These are phyloP conservation scores for Entomortierella lignicola DNA, from an alignment of 192 early-diverging fungal species.

Conservation along the genomic window DNA sequence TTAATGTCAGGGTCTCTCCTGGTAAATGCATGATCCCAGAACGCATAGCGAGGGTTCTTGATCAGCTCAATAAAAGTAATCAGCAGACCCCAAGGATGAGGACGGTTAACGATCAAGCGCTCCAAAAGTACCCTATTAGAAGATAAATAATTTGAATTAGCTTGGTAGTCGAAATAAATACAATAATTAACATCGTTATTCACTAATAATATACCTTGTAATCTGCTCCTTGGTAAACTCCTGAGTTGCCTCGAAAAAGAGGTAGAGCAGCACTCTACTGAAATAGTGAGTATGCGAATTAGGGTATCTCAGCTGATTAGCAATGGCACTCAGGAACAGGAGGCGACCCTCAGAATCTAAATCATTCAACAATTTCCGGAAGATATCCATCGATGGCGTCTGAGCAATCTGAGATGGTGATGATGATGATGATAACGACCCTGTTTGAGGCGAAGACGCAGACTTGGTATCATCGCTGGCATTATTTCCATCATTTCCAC, in stretches of 20 bases:
- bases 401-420: constrained; percentile 60
- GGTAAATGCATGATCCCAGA: constrained; percentile 71
- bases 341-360: constrained; percentile 91
- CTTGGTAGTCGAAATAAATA: too few species aligned
- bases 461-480: constrained; percentile 15
- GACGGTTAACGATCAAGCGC: constrained; percentile 94
- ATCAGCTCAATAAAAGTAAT: constrained; percentile 98
- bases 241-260: constrained; percentile 82
- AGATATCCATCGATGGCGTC: constrained; percentile 84
- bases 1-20: constrained; percentile 86
- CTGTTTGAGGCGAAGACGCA: constrained; percentile 30
- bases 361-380: constrained; percentile 79
- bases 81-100: constrained; percentile 97
- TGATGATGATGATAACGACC: constrained; percentile 10
- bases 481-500: constrained; percentile 20
- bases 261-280: constrained; percentile 85
- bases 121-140: constrained; percentile 86
- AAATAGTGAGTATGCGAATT: constrained; percentile 97
- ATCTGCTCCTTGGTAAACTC: constrained; percentile 95
- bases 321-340: constrained; percentile 88
- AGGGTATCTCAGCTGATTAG: constrained; percentile 97
- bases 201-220: constrained; percentile 74
- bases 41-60: constrained; percentile 80
- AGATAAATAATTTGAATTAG: background rate
- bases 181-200: too few species aligned